A percentile compares a stretch with the other conserved stretches of the same genome.
These are phyloP conservation scores for Microthlaspi erraticum DNA, from an alignment of 345 rosid species.

Conservation along the genomic window DNA sequence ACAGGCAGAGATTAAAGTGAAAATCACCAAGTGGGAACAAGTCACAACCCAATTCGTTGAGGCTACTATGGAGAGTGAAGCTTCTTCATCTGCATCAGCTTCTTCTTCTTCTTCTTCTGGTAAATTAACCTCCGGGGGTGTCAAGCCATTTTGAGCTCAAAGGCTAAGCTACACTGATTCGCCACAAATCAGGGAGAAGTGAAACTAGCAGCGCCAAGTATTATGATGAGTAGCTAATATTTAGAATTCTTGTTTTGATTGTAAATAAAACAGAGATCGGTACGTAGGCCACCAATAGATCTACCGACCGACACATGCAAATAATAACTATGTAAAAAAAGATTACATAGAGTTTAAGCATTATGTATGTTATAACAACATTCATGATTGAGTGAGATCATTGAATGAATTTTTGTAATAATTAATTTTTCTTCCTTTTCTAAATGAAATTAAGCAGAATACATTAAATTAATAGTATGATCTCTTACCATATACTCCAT, in stretches of 20 bases:
- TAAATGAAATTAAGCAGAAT: no score
- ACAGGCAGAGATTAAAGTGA: constrained; percentile 25
- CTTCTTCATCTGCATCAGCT: neutral
- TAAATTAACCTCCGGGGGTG: neutral
- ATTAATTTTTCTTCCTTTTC: neutral
- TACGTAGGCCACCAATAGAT: constrained; percentile 6
- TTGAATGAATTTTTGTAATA: constrained; percentile 8
- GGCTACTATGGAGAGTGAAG: constrained; percentile 19
- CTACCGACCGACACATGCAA: neutral
- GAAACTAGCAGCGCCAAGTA: neutral
- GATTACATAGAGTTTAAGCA: neutral
- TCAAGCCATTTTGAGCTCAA: neutral
- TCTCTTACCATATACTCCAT: no score
- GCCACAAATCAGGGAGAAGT: neutral
- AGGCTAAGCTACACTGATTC: neutral
- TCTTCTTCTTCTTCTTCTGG: neutral
- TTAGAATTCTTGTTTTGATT: constrained; percentile 16
- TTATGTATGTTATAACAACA: neutral
- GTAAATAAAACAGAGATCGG: constrained; percentile 25
- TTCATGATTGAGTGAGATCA: neutral
- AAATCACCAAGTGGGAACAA: constrained; percentile 42
- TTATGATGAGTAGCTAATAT: constrained; percentile 16
- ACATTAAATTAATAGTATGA: no score
- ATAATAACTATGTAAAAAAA: neutral
- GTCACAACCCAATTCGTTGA: constrained; percentile 43